Evolutionary conservation across 2,329 filamentous ascomycete species (phyloP).

Genomic region (Scedosporium apiospermum): DNA sequence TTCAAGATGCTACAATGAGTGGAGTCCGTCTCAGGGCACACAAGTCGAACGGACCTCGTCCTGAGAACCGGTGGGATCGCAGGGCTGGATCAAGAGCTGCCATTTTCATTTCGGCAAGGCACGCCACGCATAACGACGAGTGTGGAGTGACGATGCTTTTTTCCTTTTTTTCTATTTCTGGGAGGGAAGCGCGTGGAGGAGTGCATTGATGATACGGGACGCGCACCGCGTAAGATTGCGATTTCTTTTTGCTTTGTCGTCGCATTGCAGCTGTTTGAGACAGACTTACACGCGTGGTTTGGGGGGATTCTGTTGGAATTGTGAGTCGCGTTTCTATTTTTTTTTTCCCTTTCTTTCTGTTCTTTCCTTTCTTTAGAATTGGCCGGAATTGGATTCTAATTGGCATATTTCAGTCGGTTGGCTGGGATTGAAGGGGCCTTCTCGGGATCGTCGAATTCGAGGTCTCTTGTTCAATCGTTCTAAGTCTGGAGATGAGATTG

Average conservation of each 20-base stretch:
- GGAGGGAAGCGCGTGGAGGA: not conserved
- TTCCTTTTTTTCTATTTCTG: not conserved
- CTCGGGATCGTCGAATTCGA: not conserved
- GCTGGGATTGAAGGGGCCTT: too few species aligned
- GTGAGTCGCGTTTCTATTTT: constrained; percentile 2
- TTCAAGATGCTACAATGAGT: too few species aligned
- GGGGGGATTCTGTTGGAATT: not conserved
- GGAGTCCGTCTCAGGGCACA: too few species aligned
- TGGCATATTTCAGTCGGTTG: too few species aligned
- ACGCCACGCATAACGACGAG: too few species aligned
- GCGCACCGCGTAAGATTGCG: not conserved
- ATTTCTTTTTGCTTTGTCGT: not conserved
- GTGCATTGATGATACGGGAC: not conserved
- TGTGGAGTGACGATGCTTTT: not conserved
- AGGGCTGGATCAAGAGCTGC: too few species aligned
- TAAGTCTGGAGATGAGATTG: not conserved
- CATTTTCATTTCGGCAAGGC: too few species aligned
- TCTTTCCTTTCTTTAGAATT: not conserved
- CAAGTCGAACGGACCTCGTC: too few species aligned
- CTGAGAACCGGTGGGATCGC: too few species aligned
- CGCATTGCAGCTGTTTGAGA: not conserved
- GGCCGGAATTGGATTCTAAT: not conserved
- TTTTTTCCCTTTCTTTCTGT: not conserved
- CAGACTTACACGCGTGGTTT: not conserved
- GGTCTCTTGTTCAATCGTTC: too few species aligned